Percentiles rank a stretch among this genome's conserved stretches.
Conservation (phyloP, 371 early-diverging fungal species). For the Circinella umbellata region DNA sequence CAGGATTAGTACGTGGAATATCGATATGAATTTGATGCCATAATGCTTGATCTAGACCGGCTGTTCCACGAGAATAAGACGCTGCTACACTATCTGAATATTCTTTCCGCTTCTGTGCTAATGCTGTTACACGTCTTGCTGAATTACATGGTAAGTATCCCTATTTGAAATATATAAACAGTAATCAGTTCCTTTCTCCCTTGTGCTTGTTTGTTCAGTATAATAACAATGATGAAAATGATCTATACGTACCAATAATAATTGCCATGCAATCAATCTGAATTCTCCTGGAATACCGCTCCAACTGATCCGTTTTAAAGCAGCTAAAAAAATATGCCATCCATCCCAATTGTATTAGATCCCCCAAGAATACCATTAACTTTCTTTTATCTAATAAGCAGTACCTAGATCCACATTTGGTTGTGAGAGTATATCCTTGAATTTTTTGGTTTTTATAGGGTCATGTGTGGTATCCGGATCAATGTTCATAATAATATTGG, state of each 20-base stretch:
- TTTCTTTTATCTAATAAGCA: neutral
- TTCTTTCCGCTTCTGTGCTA: conserved; percentile 89
- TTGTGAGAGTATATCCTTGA: conserved; percentile 71
- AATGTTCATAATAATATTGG: conserved; percentile 19
- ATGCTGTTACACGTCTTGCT: conserved; percentile 77
- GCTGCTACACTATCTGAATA: conserved; percentile 84
- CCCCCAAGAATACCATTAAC: no score
- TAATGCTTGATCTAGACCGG: conserved; percentile 81
- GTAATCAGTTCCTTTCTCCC: neutral
- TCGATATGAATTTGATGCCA: conserved; percentile 97
- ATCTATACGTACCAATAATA: conserved; percentile 70
- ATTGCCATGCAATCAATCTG: conserved; percentile 89
- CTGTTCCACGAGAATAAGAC: conserved; percentile 80
- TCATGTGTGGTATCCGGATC: conserved; percentile 32
- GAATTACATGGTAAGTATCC: conserved; percentile 90
- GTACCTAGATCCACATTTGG: conserved; percentile 80
- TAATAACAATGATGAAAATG: neutral
- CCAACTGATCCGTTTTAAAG: conserved; percentile 86
- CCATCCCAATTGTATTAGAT: no score
- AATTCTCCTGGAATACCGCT: conserved; percentile 88
- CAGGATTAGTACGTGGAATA: conserved; percentile 91
- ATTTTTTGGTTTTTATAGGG: conserved; percentile 54
- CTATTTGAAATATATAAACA: conserved; percentile 22
- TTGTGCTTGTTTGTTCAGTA: neutral
- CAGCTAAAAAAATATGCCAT: conserved; percentile 34